Conservation (phyloP, 768 basidiomycete genomes). For the Astraeus odoratus region DNA sequence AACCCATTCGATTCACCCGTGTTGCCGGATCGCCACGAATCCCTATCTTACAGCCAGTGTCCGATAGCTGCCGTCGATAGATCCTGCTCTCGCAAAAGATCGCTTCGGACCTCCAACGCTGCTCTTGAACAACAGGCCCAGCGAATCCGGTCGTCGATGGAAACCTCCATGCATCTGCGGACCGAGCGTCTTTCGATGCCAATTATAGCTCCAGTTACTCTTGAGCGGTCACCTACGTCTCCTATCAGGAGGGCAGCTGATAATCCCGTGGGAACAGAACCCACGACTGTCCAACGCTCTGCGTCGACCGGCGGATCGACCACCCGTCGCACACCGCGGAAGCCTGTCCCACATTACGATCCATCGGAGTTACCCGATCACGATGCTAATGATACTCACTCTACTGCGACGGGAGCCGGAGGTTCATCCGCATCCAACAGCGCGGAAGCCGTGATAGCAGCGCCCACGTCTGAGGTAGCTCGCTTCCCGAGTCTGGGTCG, state of each 20-base stretch:
- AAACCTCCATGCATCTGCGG: constrained; percentile 17
- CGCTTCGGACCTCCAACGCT: constrained; percentile 10
- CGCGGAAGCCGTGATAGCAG: constrained; percentile 9
- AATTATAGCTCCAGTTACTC: constrained; percentile 9
- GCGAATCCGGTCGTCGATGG: constrained; percentile 28
- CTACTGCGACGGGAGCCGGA: constrained; percentile 14
- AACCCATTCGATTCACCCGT: constrained; percentile 15
- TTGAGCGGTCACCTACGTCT: constrained; percentile 13
- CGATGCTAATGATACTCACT: constrained; percentile 14
- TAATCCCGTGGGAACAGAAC: constrained; percentile 21
- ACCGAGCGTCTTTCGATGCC: constrained; percentile 27
- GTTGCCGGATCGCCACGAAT: constrained; percentile 14
- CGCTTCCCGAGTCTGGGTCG: constrained; percentile 43
- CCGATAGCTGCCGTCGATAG: constrained; percentile 3
- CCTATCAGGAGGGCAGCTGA: constrained; percentile 22
- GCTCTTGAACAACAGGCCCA: constrained; percentile 25
- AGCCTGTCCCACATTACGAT: constrained; percentile 53
- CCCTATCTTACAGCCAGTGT: constrained; percentile 12
- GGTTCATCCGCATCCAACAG: constrained; percentile 26
- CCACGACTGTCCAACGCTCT: constrained; percentile 19
- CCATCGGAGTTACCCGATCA: constrained; percentile 17
- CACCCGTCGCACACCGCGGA: constrained; percentile 35
- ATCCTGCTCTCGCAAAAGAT: constrained; percentile 7
- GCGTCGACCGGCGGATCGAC: constrained; percentile 21
- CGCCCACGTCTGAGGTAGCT: constrained; percentile 17